Evolutionary conservation across 164 flowering plant species (phyloP), one percentile per base, ranked within the genome.

Genomic region (Vitis amurensis): DNA sequence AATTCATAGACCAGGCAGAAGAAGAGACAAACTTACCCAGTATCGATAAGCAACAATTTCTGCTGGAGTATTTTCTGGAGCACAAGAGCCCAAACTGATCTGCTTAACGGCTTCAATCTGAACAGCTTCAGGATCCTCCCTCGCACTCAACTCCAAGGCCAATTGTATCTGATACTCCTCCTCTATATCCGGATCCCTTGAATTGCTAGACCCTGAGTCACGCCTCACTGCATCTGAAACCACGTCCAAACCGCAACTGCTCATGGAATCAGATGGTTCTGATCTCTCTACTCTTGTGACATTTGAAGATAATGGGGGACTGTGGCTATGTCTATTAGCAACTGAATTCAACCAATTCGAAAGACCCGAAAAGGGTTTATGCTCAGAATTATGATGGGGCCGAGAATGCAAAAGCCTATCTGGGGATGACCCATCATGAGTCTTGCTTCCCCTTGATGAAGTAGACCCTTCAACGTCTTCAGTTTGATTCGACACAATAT

Each of bases 101-200:
- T 92, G 97, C 87, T 94, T 94, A 31, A 91, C 97, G 70, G 96
- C 97, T 79, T 94, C 97, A 76, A 94, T 94, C 80, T 94, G 97
- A 72, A 82, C 91, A 5, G 97, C 98, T 74, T 95, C 98, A 29
- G 98, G 98, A 78, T 92, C 99, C 80, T 92, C 99, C 72, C 83
- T 89, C 3, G 96, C 98, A 80, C 99, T 95, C 86, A 95, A 75
- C 76, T 89, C 98, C 86, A 95, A 74, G 44, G 98, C 98, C 82
- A 92, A 55, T 72, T 92, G 97, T 81, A 95, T 91, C 74, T 92
- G 98, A 85, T 89, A 92, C 78, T 92, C 98, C 78, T 94, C 99
- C 72, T 92, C 97, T 57, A 89, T 64, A 71, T 81, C 95, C 50
- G 92, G 93, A 79, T 88, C 94, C 82, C 91, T 83, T 3, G 85